Conservation (phyloP, 768 basidiomycete species). For the Boletus vermiculosoides region DNA sequence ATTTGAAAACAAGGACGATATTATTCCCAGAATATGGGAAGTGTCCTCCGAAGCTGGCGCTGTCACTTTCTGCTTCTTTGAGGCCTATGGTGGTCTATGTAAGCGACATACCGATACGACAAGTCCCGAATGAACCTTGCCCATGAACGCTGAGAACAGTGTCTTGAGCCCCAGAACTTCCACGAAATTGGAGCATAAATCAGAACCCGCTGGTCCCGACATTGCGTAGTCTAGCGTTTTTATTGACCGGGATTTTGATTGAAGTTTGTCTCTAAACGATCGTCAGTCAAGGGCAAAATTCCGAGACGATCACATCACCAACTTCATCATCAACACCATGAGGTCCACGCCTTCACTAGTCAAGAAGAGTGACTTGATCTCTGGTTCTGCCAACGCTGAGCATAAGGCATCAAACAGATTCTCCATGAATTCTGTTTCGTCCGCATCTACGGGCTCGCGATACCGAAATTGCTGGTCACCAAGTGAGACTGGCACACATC, state of each 20-base stretch:
- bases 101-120: conserved; percentile 3
- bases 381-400: conserved; percentile 74
- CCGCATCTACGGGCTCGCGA: conserved; percentile 79
- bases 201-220: conserved; percentile 68
- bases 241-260: conserved; percentile 79
- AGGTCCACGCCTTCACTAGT: conserved; percentile 91
- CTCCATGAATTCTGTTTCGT: conserved; percentile 98
- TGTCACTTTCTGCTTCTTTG: conserved; percentile 64
- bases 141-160: conserved; percentile 90
- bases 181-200: conserved; percentile 80
- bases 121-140: conserved; percentile 60
- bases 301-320: conserved; percentile 23
- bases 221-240: conserved; percentile 91
- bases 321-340: conserved; percentile 99
- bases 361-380: conserved; percentile 80
- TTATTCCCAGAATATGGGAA: conserved; percentile 83
- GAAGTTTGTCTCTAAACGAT: conserved; percentile 67
- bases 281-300: conserved; percentile 2
- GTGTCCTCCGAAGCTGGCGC: conserved; percentile 73
- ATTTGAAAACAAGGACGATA: conserved; percentile 84
- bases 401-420: conserved; percentile 91
- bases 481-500: conserved; percentile 12
- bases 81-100: conserved; percentile 31
- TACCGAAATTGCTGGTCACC: conserved; percentile 74
- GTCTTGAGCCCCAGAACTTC: conserved; percentile 87